Evolutionary conservation across 805 yeast genomes (phyloP).

Genomic region (Kodamaea laetipori): DNA sequence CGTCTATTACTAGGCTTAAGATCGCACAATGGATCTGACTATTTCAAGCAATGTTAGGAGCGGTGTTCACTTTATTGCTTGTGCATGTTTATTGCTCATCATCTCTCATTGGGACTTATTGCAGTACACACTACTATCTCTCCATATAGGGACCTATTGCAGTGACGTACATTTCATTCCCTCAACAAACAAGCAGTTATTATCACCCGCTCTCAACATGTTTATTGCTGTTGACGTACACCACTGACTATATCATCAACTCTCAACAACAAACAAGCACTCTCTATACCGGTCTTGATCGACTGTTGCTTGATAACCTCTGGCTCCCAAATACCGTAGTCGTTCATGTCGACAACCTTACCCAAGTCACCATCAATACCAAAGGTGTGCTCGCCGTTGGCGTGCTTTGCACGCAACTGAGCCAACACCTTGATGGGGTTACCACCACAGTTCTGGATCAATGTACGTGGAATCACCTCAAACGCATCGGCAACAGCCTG

Average conservation of each 20-base stretch:
- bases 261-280: slow-evolving; percentile 90
- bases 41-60: neutral
- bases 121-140: no score
- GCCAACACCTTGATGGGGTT: slow-evolving; percentile 89
- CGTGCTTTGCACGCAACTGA: slow-evolving; percentile 93
- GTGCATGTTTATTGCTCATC: no score
- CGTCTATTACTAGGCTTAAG: slow-evolving; percentile 5
- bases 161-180: no score
- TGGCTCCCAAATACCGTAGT: slow-evolving; percentile 98
- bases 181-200: no score
- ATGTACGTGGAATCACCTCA: slow-evolving; percentile 97
- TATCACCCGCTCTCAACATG: no score
- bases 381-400: slow-evolving; percentile 78
- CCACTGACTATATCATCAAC: slow-evolving; percentile 99
- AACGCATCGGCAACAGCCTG: slow-evolving; percentile 98
- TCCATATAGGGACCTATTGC: no score
- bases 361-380: slow-evolving; percentile 97
- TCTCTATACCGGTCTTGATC: slow-evolving; percentile 96
- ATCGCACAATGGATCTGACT: slow-evolving; percentile 4
- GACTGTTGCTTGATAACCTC: slow-evolving; percentile 97
- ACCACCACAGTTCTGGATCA: slow-evolving; percentile 97
- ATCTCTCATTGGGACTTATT: no score
- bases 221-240: slow-evolving; percentile 50
- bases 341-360: slow-evolving; percentile 91
- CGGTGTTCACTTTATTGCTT: no score